Conservation (phyloP, 75 land plant genomes). For the Isoetes taiwanensis region DNA sequence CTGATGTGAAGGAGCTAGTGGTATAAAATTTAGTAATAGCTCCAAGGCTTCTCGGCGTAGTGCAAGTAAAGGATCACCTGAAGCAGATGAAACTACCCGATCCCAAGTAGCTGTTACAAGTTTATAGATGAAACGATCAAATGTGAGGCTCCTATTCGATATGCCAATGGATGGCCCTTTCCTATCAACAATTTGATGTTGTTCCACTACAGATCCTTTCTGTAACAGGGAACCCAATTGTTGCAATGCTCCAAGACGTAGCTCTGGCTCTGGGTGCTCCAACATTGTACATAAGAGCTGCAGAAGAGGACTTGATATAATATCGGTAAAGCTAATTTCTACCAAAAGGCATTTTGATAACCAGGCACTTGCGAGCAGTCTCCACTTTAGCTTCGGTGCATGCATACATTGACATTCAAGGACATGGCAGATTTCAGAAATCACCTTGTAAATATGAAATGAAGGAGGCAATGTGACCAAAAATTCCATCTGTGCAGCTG, state of each 20-base stretch:
- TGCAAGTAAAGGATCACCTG: slow-evolving; percentile 39
- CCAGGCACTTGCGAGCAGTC: slow-evolving; percentile 56
- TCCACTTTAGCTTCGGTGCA: slow-evolving; percentile 69
- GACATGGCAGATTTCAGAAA: slow-evolving; percentile 31
- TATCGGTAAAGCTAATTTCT: slow-evolving; percentile 15
- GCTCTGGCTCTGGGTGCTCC: slow-evolving; percentile 82
- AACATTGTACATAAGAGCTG: slow-evolving; percentile 53
- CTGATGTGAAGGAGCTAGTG: slow-evolving; percentile 39
- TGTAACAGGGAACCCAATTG: no score
- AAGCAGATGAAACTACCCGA: slow-evolving; percentile 36
- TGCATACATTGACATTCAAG: slow-evolving; percentile 34
- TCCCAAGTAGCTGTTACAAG: slow-evolving; percentile 76
- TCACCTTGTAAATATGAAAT: slow-evolving; percentile 19
- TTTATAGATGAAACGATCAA: slow-evolving; percentile 13
- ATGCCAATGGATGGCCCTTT: no score
- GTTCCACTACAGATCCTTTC: no score
- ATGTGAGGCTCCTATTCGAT: no score
- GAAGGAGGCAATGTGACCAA: slow-evolving; percentile 36
- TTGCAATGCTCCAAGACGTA: slow-evolving; percentile 43
- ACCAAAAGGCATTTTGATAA: slow-evolving; percentile 34
- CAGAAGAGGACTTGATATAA: slow-evolving; percentile 20
- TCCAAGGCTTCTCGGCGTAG: slow-evolving; percentile 51
- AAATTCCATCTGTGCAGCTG: slow-evolving; percentile 52
- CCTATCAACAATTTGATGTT: no score
- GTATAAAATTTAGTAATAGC: slow-evolving; percentile 44